Evolutionary conservation across 768 basidiomycete genomes (phyloP), one percentile per base, ranked within the genome.

Genomic region (Plicaturopsis crispa): DNA sequence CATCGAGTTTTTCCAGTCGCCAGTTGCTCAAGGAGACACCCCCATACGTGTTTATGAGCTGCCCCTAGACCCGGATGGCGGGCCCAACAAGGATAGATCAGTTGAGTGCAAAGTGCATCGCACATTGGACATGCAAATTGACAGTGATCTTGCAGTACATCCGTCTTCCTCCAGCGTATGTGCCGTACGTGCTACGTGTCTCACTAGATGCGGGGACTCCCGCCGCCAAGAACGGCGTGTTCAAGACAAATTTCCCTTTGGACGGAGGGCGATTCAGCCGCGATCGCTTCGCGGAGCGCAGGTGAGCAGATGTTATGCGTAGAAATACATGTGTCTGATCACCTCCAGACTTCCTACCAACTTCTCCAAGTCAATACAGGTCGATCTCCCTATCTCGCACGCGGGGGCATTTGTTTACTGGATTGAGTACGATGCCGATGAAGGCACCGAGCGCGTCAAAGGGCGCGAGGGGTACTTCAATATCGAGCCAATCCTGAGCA

Each of bases 201-300:
- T 83, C 85, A 14, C 71, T 98, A 35, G 85, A 93, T 33, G 87
- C 94, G 1, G 96, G 96, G 5, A 92, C 92, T 2, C 82, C 89
- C 2, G 89, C 90, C 7, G 77, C 88, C 6, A 81, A 78, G 51
- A 88, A 93, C 51, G 96, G 92, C 36, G 73, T 91, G 1, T 86
- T 99, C 60, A 90, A 84, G 66, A 94, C 92, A 41, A 97, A 98
- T 57, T 97, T 98, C 52, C 96, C 96, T 2, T 72, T 99, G 5
- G 87, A 98, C 48, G 94, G 93, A 4, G 90, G 91, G 23, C 62
- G 57, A 14, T 98, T 97, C 56, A 74, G 75, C 31, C 74, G 96
- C 20, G 77, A 81, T 44, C 70, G 62, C 35, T 88, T 84, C 55
- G 67, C 78, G 2, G 72, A 90, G 57, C 70, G 87, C 54, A 80